A percentile compares a stretch with the other conserved stretches of the same genome.
Conservation (phyloP, 2,329 filamentous ascomycete genomes). For the Diaporthe batatas region DNA sequence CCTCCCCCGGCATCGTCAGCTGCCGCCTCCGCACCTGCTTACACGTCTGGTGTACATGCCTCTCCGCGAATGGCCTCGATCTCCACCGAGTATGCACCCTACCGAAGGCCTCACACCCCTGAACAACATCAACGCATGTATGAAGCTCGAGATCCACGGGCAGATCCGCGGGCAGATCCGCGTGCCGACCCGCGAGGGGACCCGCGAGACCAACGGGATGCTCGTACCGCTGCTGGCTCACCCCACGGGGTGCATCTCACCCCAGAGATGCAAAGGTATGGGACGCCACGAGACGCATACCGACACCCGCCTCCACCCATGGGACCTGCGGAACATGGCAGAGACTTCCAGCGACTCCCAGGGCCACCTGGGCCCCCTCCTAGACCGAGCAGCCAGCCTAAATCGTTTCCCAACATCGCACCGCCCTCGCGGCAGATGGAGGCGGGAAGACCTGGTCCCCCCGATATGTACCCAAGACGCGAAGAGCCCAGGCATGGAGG, state of each 20-base stretch:
- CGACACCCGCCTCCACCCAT: conserved; percentile 61
- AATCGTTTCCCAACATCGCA: conserved; percentile 59
- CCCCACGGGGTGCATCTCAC: conserved; percentile 66
- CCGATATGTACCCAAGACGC: conserved; percentile 62
- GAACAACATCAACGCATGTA: conserved; percentile 71
- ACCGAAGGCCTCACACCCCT: conserved; percentile 79
- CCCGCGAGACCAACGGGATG: conserved; percentile 49
- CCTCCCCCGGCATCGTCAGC: conserved; percentile 56
- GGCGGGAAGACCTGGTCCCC: conserved; percentile 55
- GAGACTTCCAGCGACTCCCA: conserved; percentile 55
- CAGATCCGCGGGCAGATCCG: conserved; percentile 10
- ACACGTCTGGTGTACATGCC: conserved; percentile 63
- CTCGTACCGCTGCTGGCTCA: conserved; percentile 58
- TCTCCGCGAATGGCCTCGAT: conserved; percentile 69
- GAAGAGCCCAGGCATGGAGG: conserved; percentile 60
- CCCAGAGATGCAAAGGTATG: conserved; percentile 70
- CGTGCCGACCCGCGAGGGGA: conserved; percentile 12
- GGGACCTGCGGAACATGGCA: conserved; percentile 58
- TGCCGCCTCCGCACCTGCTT: conserved; percentile 58
- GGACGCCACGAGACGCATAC: conserved; percentile 68
- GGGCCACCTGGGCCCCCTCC: conserved; percentile 57
- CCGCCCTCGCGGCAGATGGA: conserved; percentile 62
- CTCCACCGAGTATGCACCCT: conserved; percentile 71
- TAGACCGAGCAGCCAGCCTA: conserved; percentile 66
- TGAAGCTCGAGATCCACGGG: conserved; percentile 56